Percentiles rank a stretch among this genome's conserved stretches.
Evolutionary conservation across 1,284 basidiomycete genomes (phyloP).

Genomic region (Irpex lacteus): DNA sequence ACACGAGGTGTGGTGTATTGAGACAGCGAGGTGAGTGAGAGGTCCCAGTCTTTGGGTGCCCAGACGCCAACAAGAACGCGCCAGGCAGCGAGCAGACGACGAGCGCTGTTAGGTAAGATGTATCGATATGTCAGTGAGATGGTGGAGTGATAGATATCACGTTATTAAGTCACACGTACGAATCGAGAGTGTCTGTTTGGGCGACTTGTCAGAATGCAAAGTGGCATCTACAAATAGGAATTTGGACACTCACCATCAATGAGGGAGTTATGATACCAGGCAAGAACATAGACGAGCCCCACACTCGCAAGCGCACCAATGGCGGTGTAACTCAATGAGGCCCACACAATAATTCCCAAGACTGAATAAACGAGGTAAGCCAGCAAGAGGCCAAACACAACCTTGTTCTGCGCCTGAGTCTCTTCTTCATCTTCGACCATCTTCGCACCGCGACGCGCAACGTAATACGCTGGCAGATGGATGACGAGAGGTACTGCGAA

Average conservation of each 20-base stretch:
- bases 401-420: conserved; percentile 90
- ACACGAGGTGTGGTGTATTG: conserved; percentile 67
- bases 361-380: conserved; percentile 77
- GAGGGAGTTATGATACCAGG: conserved; percentile 77
- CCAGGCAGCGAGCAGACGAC: conserved; percentile 86
- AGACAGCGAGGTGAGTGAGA: conserved; percentile 67
- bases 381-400: conserved; percentile 79
- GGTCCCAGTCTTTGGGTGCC: conserved; percentile 79
- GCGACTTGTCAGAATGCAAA: conserved; percentile 15
- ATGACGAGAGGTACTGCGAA: conserved; percentile 83
- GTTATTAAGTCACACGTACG: conserved; percentile 44
- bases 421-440: conserved; percentile 87
- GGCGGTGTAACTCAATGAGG: conserved; percentile 68
- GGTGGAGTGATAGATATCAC: neutral
- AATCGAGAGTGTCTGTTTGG: conserved; percentile 66
- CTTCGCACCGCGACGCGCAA: conserved; percentile 71
- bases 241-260: conserved; percentile 58
- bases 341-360: conserved; percentile 81
- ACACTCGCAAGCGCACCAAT: conserved; percentile 39
- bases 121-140: conserved; percentile 9
- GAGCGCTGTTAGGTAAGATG: conserved; percentile 46
- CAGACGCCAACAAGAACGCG: conserved; percentile 88
- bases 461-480: conserved; percentile 81
- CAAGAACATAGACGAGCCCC: conserved; percentile 65
- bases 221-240: neutral